These are phyloP conservation scores for Lupinus albus DNA, from an alignment of 306 rosid species.

Conservation along the genomic window DNA sequence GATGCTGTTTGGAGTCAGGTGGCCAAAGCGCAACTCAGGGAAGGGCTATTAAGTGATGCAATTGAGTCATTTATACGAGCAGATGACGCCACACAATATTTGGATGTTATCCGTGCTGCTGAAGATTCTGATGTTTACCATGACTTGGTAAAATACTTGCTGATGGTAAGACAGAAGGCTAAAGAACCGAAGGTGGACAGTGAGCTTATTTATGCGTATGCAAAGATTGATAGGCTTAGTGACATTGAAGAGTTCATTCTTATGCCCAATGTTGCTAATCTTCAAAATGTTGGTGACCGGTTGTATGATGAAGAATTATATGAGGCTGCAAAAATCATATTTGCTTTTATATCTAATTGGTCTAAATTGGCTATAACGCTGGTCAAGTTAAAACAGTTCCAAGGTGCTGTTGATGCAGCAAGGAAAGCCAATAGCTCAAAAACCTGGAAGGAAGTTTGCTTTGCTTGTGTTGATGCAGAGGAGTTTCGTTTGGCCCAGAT, in stretches of 20 bases:
- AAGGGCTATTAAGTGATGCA: constrained; percentile 94
- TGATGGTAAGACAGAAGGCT: constrained; percentile 93
- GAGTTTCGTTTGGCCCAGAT: constrained; percentile 98
- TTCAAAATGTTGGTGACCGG: constrained; percentile 93
- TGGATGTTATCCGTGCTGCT: constrained; percentile 93
- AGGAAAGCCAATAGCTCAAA: constrained; percentile 98
- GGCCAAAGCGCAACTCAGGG: constrained; percentile 96
- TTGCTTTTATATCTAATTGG: constrained; percentile 96
- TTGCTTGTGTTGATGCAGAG: constrained; percentile 99
- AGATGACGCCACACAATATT: constrained; percentile 86
- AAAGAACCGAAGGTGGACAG: constrained; percentile 98
- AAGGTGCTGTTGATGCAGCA: constrained; percentile 99
- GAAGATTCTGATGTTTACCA: constrained; percentile 84
- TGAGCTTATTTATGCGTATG: constrained; percentile 97
- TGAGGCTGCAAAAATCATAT: constrained; percentile 97
- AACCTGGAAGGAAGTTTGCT: constrained; percentile 99
- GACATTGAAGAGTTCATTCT: constrained; percentile 97
- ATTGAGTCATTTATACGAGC: constrained; percentile 98
- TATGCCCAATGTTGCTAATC: constrained; percentile 98
- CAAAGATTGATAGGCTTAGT: constrained; percentile 90
- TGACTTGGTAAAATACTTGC: constrained; percentile 91
- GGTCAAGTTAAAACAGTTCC: constrained; percentile 88
- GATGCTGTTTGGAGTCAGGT: constrained; percentile 99
- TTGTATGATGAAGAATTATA: constrained; percentile 90
- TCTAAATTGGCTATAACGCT: constrained; percentile 95